Conservation (phyloP, 2,329 filamentous ascomycete species). For the Fusarium brachygibbosum region DNA sequence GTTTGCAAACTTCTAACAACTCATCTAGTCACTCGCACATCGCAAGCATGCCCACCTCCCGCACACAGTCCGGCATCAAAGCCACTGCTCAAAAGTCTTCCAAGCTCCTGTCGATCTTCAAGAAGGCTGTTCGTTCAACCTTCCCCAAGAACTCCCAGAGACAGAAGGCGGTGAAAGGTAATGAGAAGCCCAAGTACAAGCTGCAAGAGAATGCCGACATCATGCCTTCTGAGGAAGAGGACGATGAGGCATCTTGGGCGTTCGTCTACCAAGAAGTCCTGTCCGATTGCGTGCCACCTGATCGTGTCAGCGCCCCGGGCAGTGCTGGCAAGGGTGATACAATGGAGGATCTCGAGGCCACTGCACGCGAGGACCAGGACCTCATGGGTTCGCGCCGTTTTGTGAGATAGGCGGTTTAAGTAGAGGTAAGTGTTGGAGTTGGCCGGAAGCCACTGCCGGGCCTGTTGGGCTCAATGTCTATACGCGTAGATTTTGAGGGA, state of each 20-base stretch:
- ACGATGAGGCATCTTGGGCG: background rate
- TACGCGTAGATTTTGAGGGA: no score
- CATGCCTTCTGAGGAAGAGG: background rate
- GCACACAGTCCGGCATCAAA: background rate
- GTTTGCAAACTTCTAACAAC: no score
- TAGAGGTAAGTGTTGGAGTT: no score
- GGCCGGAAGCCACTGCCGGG: no score
- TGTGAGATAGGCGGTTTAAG: no score
- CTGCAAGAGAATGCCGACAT: background rate
- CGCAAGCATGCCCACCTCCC: background rate
- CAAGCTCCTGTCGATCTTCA: background rate
- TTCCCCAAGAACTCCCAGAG: background rate
- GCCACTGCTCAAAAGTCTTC: background rate
- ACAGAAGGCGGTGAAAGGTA: no score
- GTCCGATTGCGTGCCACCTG: rapidly evolving
- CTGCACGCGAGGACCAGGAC: no score
- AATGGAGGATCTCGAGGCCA: background rate
- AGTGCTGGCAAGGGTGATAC: no score
- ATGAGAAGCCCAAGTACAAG: background rate
- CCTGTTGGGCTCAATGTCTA: no score
- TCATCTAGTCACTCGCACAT: background rate
- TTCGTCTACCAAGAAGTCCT: background rate
- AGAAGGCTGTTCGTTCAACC: background rate
- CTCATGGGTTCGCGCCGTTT: no score
- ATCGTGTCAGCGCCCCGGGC: background rate